Evolutionary conservation across 192 early-diverging fungal species (phyloP), one percentile per base, ranked within the genome.

Genomic region (Gamsiella multidivaricata): DNA sequence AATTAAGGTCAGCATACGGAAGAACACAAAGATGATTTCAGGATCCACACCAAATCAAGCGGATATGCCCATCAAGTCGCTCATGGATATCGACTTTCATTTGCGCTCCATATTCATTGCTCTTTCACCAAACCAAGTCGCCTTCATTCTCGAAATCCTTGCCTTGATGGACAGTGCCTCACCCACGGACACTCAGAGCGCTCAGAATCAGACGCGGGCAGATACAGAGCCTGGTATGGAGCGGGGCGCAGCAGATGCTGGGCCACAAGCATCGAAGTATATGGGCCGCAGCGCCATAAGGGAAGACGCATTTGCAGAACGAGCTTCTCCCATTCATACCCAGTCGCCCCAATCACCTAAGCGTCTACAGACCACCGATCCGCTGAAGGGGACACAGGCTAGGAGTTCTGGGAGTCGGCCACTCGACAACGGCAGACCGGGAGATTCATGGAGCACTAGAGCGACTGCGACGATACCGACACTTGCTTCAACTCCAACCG

Each of bases 91-190:
- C 10, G 83, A 84, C 58, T 66, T 84, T 20, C 57, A 74, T 37
- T 57, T 86, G 5, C 65, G 60, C 22, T 72, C 81, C 22, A 73
- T 78, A 17, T 82, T 57, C 61, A 58, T 57, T 25, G 70, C 52
- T 18, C 65, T 58, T 20, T 80, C 61, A 34, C 87, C 87, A 14
- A 70, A 69, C 20, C 87, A 88, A 42, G 54, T 82, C 7, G 80
- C 70, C 12, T 86, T 79, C 50, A 51, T 85, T n/a, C 39, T 71
- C 34, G 84, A 85, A 29, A 65, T 85, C 23, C 57, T 80, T 33
- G 29, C 58, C 11, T 20, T 71, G 15, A 61, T 78, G 65, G 66
- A 63, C 3, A 47, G 32, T 22, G 60, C 55, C 8, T 32, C 73
- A 28, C 33, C 45, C 15, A 5, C 23, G 6, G 60, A 62, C 12